Evolutionary conservation across 805 yeast species (phyloP).

Genomic region (Myxozyma nipponensis): DNA sequence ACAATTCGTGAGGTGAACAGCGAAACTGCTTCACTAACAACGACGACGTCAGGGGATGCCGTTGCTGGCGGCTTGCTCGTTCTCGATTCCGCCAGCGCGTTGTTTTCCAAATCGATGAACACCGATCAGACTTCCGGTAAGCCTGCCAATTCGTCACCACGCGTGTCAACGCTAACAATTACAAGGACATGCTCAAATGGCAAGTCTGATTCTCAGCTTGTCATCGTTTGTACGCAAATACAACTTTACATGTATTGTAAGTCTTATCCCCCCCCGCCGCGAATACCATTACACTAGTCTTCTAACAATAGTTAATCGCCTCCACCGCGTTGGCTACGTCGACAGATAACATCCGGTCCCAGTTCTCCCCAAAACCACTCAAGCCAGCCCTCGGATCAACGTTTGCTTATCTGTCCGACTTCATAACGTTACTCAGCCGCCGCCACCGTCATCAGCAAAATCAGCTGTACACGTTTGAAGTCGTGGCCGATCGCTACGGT

Average conservation of each 20-base stretch:
- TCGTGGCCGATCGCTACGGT: constrained; percentile 15
- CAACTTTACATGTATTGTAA: constrained; percentile 3
- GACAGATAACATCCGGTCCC: constrained; percentile 14
- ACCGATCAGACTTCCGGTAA: constrained; percentile 8
- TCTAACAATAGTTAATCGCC: constrained; percentile 2
- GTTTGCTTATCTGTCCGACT: constrained; percentile 9
- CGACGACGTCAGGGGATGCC: background rate
- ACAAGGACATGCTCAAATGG: constrained; percentile 12
- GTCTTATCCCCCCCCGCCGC: background rate
- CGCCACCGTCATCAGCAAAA: background rate
- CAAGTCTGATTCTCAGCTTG: background rate
- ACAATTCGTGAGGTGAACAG: constrained; percentile 2
- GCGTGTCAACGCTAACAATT: background rate
- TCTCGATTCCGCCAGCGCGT: constrained; percentile 8
- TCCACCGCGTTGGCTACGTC: constrained; percentile 6
- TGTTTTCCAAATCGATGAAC: constrained; percentile 15
- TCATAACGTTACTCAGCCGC: constrained; percentile 3
- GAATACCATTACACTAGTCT: background rate
- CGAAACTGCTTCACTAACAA: background rate
- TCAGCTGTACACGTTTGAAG: constrained; percentile 6
- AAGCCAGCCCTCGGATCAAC: constrained; percentile 21
- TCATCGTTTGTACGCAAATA: background rate
- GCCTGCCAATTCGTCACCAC: background rate
- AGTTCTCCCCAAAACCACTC: constrained; percentile 6
- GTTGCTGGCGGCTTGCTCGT: background rate